Evolutionary conservation across 768 basidiomycete species (phyloP), one percentile per base, ranked within the genome.

Genomic region (Postia placenta): DNA sequence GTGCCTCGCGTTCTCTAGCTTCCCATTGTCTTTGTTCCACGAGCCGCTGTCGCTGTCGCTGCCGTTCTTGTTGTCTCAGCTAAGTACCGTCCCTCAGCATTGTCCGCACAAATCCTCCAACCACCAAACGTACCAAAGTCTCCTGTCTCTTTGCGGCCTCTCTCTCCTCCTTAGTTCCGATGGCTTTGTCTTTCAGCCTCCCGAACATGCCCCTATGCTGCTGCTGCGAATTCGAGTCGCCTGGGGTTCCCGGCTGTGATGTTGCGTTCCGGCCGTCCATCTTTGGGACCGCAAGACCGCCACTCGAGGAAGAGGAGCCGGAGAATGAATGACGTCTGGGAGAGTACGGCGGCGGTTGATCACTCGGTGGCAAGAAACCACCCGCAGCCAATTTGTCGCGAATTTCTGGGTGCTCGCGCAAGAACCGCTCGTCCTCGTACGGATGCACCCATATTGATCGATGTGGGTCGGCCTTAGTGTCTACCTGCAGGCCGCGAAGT

Each of bases 401-500:
- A 6, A 68, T 53, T 3, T 78, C 74, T 6, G 81, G 78, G 52
- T 83, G 75, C 40, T 77, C 74, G 4, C 51, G 56, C n/a, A 85
- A 69, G 62, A 74, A 87, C 45, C 78, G 70, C 40, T 81, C 76
- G 60, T 87, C 84, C 48, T 87, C 81, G 50, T 78, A 78, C 1
- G 87, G 85, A 58, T 89, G 85, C 1, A 72, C 71, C 87, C 85
- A 89, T 56, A 80, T 86, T 0, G 79, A 72, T 0, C 85, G 76
- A 1, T 83, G 78, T 6, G 87, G 85, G 6, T 62, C 68, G 0
- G 79, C 76, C 49, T 65, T 69, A 0, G 83, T 86, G 52, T 88
- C 82, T 15, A 86, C 80, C 81, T 85, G 41, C 1, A 44, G 39
- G 43, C 44, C 19, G 22, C 26, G 42, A 48, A 23, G 41, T 41